Base-by-base conservation (phyloP, 2,329 filamentous ascomycete genomes). In the Verticillium klebahnii region DNA sequence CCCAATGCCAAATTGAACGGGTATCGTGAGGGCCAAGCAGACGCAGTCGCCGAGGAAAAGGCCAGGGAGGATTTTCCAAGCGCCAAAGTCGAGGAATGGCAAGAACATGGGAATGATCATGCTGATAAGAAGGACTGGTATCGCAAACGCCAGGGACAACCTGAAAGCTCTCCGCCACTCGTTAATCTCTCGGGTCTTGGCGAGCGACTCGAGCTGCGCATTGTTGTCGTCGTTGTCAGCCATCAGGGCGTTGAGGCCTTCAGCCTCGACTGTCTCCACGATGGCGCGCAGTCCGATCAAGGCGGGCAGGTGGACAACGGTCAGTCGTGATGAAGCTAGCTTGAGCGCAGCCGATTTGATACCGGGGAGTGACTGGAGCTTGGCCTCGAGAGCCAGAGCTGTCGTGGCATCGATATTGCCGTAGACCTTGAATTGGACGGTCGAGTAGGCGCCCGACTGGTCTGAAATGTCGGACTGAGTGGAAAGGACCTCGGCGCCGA, bases 151-250 rank as follows among this genome's bases (percentile, higher is more conserved):
- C 3, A 92, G 70, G 0, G 93, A 97, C 8, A 89, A 82, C 65
- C 84, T 82, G 75, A 98, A 96, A 0, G 93, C 92, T 34, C 82
- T 85, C 64, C 86, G 87, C 95, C 95, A 99, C 75, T 97, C 93
- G 66, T 90, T 91, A 65, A 99, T 97, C 75, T 99, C 95, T 68
- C 92, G 91, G 0, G 95, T 98, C 78, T 99, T 99, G 9, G 95
- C 91, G 2, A 99, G 83, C 1, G 95, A 98, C 74, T 98, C 93
- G 2, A 99, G 84, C 73, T 99, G 95, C 1, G 95, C 94, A 71
- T 96, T 96, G 74, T 96, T 98, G 77, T 99, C 95, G 69, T 98
- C 92, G 60, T 88, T 90, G 67, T 98, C 94, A 1, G 93, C 89
- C 12, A 98, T 85, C 2, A 99, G 80, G 1, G 94, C 95, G 72